phyloP scores from a whole-genome alignment of 139 green algal genomes.

The Haematococcus lacustris region DNA sequence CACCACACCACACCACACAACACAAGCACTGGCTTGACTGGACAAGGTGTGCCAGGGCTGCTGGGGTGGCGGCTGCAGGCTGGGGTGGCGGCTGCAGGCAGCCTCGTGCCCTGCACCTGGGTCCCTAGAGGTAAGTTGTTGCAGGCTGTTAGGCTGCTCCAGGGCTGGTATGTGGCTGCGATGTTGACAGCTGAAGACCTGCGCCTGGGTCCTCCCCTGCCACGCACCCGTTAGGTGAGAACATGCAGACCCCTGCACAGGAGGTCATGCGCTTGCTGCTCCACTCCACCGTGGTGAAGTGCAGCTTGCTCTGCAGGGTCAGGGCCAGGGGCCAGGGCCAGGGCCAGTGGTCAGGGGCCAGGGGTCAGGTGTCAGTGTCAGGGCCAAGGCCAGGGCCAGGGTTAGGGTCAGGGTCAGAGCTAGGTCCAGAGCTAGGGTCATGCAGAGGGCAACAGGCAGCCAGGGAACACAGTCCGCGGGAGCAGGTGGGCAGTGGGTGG shows the following conservation, averaged over 20 bases:
- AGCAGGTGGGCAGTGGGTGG: background rate
- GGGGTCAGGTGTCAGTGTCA: background rate
- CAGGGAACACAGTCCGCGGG: background rate
- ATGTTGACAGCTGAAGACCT: background rate
- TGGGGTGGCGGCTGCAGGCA: background rate
- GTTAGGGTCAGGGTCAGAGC: background rate
- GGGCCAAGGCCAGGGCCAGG: background rate
- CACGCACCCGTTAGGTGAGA: constrained; percentile 8
- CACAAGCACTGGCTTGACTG: too few species aligned
- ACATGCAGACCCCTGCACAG: constrained; percentile 65
- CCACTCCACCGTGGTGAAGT: constrained; percentile 69
- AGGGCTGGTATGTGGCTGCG: background rate
- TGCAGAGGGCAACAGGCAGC: background rate
- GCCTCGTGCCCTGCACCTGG: background rate
- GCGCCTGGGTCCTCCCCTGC: background rate
- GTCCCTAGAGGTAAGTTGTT: background rate
- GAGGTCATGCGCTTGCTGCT: constrained; percentile 66
- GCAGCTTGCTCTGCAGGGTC: constrained; percentile 21
- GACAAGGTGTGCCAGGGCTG: too few species aligned
- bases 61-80: background rate
- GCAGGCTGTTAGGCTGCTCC: background rate
- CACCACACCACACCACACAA: too few species aligned
- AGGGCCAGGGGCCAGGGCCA: background rate
- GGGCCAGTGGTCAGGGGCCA: background rate
- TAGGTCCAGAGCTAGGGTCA: background rate